A percentile compares a stretch with the other conserved stretches of the same genome.
These are phyloP conservation scores for Crithidia bombi DNA, from an alignment of 208 protist genomes.

Conservation along the genomic window DNA sequence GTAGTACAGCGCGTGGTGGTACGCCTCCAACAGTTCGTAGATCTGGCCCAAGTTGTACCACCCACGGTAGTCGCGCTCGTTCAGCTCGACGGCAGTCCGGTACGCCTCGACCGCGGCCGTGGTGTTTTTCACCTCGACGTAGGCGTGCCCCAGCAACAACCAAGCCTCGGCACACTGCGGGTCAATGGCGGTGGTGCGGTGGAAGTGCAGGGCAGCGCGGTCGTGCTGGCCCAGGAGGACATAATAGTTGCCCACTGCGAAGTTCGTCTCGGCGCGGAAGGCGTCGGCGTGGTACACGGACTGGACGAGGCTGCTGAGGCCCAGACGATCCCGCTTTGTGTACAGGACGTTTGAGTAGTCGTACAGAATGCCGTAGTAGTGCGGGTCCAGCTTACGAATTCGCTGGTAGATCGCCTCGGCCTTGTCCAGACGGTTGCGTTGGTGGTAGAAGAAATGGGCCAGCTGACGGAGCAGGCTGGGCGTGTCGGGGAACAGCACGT, in stretches of 20 bases:
- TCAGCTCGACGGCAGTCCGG: conserved; percentile 92
- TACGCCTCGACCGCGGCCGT: conserved; percentile 96
- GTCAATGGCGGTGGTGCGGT: conserved; percentile 89
- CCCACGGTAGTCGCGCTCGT: conserved; percentile 94
- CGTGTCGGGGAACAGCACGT: conserved; percentile 66
- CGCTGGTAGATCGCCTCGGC: conserved; percentile 89
- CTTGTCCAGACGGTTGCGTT: conserved; percentile 80
- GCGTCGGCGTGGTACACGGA: conserved; percentile 91
- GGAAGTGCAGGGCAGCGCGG: conserved; percentile 96
- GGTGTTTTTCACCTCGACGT: conserved; percentile 96
- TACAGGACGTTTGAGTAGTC: conserved; percentile 98
- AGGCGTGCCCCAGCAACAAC: conserved; percentile 98
- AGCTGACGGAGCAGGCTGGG: conserved; percentile 80
- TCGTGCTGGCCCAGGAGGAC: conserved; percentile 94
- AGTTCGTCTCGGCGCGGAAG: conserved; percentile 97
- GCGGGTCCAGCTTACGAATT: conserved; percentile 84
- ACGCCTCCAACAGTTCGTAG: conserved; percentile 96
- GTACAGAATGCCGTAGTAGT: conserved; percentile 92
- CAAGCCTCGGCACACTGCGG: conserved; percentile 93
- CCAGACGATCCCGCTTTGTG: conserved; percentile 86
- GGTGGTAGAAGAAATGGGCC: conserved; percentile 89
- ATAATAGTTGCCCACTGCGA: conserved; percentile 98
- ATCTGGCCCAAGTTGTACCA: conserved; percentile 98
- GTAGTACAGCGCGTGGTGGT: conserved; percentile 96
- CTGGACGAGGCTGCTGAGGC: conserved; percentile 93